These are phyloP conservation scores for Plectosphaerella cucumerina DNA, from an alignment of 2,329 filamentous ascomycete species.

Conservation along the genomic window DNA sequence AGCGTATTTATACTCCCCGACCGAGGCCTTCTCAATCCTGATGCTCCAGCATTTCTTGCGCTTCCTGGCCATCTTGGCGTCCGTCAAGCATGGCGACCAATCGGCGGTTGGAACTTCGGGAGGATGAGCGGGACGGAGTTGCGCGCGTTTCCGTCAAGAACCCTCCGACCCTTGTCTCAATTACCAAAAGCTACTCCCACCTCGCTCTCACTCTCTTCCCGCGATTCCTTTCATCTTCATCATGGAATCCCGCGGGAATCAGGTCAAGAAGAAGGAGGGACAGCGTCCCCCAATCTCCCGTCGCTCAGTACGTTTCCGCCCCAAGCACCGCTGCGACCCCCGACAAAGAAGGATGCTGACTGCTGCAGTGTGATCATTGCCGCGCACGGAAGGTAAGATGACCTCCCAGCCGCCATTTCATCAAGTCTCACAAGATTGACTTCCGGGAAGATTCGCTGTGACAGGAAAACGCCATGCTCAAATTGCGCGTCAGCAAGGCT, in stretches of 20 bases:
- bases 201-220: neutral
- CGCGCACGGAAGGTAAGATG: slow-evolving; percentile 20
- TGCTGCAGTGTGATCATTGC: slow-evolving; percentile 24
- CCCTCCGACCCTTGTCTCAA: neutral
- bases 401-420: neutral
- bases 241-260: slow-evolving; percentile 13
- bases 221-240: neutral
- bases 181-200: neutral
- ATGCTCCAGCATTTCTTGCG: too few relatives aligned
- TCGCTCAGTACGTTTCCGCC: slow-evolving; percentile 16
- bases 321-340: too few relatives aligned
- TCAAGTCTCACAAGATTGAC: neutral
- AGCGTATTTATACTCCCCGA: neutral
- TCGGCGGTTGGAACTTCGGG: neutral
- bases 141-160: slow-evolving; percentile 14
- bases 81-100: neutral
- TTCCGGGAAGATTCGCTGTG: slow-evolving; percentile 21
- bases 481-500: slow-evolving; percentile 27
- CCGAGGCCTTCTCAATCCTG: neutral
- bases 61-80: too few relatives aligned
- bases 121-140: slow-evolving; percentile 9
- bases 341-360: neutral
- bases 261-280: neutral
- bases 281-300: slow-evolving; percentile 15
- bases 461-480: slow-evolving; percentile 25